Conservation (phyloP, 306 rosid species). For the Dryas drummondii region DNA sequence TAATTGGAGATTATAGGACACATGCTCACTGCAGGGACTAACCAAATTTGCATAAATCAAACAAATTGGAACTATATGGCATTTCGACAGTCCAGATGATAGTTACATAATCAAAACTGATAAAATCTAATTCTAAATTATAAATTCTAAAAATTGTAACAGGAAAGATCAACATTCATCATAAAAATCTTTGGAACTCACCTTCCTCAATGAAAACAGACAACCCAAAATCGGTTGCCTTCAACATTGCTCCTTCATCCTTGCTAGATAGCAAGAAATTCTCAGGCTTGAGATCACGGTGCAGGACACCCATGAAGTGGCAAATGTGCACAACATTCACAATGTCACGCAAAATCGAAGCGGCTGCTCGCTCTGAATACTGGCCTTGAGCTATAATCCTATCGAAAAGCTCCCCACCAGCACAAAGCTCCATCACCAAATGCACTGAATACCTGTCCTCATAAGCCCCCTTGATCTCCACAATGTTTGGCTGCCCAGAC, state of each 20-base stretch:
- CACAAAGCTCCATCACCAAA: conserved; percentile 89
- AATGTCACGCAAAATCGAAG: conserved; percentile 57
- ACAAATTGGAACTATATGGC: neutral
- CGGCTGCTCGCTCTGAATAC: conserved; percentile 84
- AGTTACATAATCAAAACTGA: neutral
- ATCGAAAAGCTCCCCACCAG: conserved; percentile 91
- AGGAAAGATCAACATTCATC: neutral
- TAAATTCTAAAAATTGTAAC: neutral
- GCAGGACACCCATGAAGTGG: conserved; percentile 87
- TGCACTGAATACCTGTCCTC: conserved; percentile 85
- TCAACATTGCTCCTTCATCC: conserved; percentile 59
- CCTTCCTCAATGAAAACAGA: conserved; percentile 94
- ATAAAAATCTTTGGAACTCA: conserved; percentile 1
- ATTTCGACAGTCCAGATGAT: neutral
- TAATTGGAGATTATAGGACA: too few species aligned
- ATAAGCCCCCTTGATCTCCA: conserved; percentile 71
- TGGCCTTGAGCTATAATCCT: conserved; percentile 77
- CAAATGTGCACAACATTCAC: conserved; percentile 85
- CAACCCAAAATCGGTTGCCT: conserved; percentile 91
- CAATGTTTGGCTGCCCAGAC: conserved; percentile 84
- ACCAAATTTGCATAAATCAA: neutral
- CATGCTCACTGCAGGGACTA: too few species aligned
- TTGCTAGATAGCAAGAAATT: conserved; percentile 79
- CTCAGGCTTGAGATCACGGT: conserved; percentile 92
- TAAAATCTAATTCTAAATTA: neutral